Evolutionary conservation across 805 yeast genomes (phyloP).

Genomic region (Danielozyma ontarioensis): DNA sequence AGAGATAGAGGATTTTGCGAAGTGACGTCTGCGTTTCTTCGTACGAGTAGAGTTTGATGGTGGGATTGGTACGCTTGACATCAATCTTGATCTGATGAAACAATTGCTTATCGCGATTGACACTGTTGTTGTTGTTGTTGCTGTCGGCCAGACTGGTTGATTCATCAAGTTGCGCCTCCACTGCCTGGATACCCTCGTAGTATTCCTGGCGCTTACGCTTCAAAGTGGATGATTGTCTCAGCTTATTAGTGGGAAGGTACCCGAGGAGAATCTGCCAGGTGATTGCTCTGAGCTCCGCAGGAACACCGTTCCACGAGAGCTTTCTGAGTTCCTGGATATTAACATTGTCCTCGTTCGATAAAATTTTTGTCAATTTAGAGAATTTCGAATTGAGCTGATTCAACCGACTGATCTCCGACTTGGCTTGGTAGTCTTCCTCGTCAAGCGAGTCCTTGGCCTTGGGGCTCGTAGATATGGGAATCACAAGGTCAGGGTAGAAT

Average conservation of each 20-base stretch:
- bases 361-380: conserved; percentile 58
- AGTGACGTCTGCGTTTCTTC: conserved; percentile 71
- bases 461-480: conserved; percentile 10
- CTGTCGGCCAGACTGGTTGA: conserved; percentile 11
- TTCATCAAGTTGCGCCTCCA: conserved; percentile 41
- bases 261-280: conserved; percentile 91
- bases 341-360: conserved; percentile 47
- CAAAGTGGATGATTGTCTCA: conserved; percentile 65
- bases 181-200: conserved; percentile 63
- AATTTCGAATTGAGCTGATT: conserved; percentile 60
- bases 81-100: conserved; percentile 97
- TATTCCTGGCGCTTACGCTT: conserved; percentile 84
- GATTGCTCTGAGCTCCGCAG: conserved; percentile 69
- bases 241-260: conserved; percentile 80
- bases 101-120: conserved; percentile 55
- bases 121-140: conserved; percentile 30
- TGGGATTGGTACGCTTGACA: conserved; percentile 90
- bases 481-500: conserved; percentile 32
- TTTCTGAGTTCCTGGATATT: conserved; percentile 67
- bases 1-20: conserved; percentile 76
- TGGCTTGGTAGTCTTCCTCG: conserved; percentile 33
- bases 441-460: conserved; percentile 31
- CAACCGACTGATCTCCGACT: conserved; percentile 49
- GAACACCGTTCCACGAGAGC: conserved; percentile 93
- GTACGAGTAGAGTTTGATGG: conserved; percentile 63